Base-by-base conservation (phyloP, 805 yeast species). In the Kazachstania kunashirensis region DNA sequence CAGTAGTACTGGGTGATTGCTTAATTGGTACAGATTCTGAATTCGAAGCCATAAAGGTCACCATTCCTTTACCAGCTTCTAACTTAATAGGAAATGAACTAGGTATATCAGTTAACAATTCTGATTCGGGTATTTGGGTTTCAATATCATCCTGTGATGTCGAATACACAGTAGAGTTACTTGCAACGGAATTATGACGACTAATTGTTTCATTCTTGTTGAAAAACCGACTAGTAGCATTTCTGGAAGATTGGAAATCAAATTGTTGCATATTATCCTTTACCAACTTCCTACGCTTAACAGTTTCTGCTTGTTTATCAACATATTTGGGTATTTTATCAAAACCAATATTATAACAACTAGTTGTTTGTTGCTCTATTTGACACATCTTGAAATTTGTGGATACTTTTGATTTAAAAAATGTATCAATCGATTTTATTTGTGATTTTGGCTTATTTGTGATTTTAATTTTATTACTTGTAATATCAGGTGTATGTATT, bases 41-140 rank as follows among this genome's bases (percentile, higher is more conserved):
- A 21, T 21, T 21, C 10, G 24, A 21, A 8, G 24, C 24, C n/a
- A n/a, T n/a, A n/a, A n/a, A n/a, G n/a, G n/a, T n/a, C n/a, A n/a
- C 7, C 5, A 21, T 21, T 21, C 10, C 7, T n/a, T n/a, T n/a
- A n/a, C n/a, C n/a, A n/a, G n/a, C n/a, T n/a, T n/a, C n/a, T n/a
- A n/a, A n/a, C n/a, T n/a, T n/a, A 7, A 12, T 11, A 11, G 25
- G 16, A 21, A 37, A 44, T 1, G 50, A 45, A 30, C 54, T 53
- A 8, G 58, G 45, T 5, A 52, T 33, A 21, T 53, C 48, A 5
- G 59, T 54, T 2, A 57, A 46, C 7, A 47, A 18, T 29, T 44
- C 40, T 10, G 60, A 54, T 20, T 51, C 55, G 3, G 59, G 52
- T 13, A 52, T 35, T 33, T 52, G 57, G 3, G 61, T 53, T 13